Evolutionary conservation across 176 grass and related monocot genomes (phyloP).

Genomic region (Leersia perrieri): DNA sequence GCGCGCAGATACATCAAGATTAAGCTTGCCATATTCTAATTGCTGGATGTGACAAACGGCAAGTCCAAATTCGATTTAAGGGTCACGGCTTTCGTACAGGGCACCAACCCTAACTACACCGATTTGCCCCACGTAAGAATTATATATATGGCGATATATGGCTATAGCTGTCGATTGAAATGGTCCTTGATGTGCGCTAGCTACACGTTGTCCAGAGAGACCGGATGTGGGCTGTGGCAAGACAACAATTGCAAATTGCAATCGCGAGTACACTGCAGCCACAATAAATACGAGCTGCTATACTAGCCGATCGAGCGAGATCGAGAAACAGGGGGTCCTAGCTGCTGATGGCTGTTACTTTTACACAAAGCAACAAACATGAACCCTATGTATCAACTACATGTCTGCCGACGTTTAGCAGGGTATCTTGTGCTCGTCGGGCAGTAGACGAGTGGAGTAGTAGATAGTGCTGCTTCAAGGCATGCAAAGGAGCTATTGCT

Average conservation of each 20-base stretch:
- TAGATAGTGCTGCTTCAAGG: too few species aligned
- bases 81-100: neutral
- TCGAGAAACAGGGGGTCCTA: slow-evolving; percentile 9
- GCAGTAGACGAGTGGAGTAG: neutral
- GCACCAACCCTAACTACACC: neutral
- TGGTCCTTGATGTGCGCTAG: slow-evolving; percentile 17
- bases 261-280: neutral
- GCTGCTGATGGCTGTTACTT: slow-evolving; percentile 23
- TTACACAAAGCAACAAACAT: slow-evolving; percentile 39
- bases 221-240: slow-evolving; percentile 25
- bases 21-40: neutral
- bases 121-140: neutral
- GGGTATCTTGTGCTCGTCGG: neutral
- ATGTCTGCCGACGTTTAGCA: neutral
- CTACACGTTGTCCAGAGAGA: slow-evolving; percentile 20
- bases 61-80: neutral
- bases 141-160: neutral
- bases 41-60: neutral
- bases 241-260: slow-evolving; percentile 27
- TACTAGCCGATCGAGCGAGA: neutral
- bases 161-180: too few species aligned
- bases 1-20: neutral
- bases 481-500: too few species aligned
- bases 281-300: slow-evolving; percentile 20
- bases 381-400: neutral